phyloP scores from a whole-genome alignment of 2,329 filamentous ascomycete genomes.

The Sarocladium oryzae region DNA sequence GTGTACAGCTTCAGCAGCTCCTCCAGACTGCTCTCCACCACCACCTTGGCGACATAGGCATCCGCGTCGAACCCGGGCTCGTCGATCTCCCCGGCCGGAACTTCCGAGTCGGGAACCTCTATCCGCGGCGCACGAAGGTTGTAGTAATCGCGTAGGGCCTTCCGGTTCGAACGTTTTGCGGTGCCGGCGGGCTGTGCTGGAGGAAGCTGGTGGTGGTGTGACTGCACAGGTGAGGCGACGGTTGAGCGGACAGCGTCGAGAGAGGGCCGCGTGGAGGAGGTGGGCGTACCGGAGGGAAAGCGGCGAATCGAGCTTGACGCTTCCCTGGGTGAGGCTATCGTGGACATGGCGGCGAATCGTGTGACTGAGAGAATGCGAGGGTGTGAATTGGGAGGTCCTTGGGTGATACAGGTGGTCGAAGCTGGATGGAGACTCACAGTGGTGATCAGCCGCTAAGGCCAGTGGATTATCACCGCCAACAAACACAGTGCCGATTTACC shows the following conservation, averaged over 20 bases:
- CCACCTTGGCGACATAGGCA: constrained; percentile 56
- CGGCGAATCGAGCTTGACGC: constrained; percentile 48
- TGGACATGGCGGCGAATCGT: constrained; percentile 44
- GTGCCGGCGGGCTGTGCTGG: constrained; percentile 10
- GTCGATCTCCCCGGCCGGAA: constrained; percentile 67
- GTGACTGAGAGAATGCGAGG: background rate
- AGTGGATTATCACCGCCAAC: too few relatives aligned
- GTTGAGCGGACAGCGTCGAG: constrained; percentile 59
- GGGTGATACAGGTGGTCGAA: background rate
- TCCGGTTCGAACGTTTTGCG: constrained; percentile 60
- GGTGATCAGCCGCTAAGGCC: background rate
- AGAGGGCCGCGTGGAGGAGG: constrained; percentile 69
- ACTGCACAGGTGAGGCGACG: constrained; percentile 41
- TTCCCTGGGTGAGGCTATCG: constrained; percentile 58
- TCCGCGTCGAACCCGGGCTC: constrained; percentile 63
- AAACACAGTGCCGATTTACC: too few relatives aligned
- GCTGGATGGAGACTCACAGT: background rate
- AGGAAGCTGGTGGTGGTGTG: constrained; percentile 13
- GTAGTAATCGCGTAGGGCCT: constrained; percentile 90
- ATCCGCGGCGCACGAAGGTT: constrained; percentile 55
- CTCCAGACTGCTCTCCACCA: constrained; percentile 58
- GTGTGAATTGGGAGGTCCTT: background rate
- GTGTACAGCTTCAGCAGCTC: constrained; percentile 67
- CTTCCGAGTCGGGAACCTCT: constrained; percentile 45
- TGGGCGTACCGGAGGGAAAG: constrained; percentile 54